Conservation (phyloP, 2,329 filamentous ascomycete genomes). For the Gaeumannomyces sp. region DNA sequence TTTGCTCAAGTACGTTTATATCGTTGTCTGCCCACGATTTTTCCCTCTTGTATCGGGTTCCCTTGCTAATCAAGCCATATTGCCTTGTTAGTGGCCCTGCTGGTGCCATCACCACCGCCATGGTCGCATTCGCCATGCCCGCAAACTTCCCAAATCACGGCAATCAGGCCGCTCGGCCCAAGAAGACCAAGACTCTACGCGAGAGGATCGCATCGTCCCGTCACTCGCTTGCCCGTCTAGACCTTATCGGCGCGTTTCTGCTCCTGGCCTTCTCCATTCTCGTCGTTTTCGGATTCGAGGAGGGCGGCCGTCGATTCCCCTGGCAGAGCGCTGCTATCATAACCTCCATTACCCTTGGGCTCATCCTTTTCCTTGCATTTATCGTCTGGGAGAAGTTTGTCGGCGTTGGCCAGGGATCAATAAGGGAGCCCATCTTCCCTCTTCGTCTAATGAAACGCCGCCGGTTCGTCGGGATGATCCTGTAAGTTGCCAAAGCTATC, state of each 20-base stretch:
- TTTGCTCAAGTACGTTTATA: slow-evolving; percentile 33
- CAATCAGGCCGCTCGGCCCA: not conserved
- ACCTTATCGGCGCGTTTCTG: slow-evolving; percentile 26
- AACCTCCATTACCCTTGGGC: slow-evolving; percentile 20
- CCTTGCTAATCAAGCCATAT: not conserved
- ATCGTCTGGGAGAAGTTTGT: slow-evolving; percentile 23
- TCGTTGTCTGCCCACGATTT: not conserved
- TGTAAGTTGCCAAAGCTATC: slow-evolving; percentile 20
- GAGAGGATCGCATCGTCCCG: slow-evolving; percentile 17
- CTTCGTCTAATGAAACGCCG: slow-evolving; percentile 25
- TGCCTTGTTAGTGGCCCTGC: slow-evolving; percentile 23
- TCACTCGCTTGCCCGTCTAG: slow-evolving; percentile 22
- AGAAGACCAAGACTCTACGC: slow-evolving; percentile 9
- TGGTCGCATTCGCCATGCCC: slow-evolving; percentile 23
- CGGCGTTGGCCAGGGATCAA: slow-evolving; percentile 12
- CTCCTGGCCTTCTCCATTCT: slow-evolving; percentile 35
- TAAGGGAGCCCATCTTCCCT: slow-evolving; percentile 29
- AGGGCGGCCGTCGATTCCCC: slow-evolving; percentile 33
- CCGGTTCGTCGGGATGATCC: slow-evolving; percentile 25
- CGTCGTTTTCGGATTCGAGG: slow-evolving; percentile 39
- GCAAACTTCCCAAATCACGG: slow-evolving; percentile 21
- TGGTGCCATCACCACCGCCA: slow-evolving; percentile 20
- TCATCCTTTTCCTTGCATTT: slow-evolving; percentile 21
- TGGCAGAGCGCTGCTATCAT: slow-evolving; percentile 36
- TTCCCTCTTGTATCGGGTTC: not conserved